These are phyloP conservation scores for Neopestalotiopsis clavispora DNA, from an alignment of 2,329 filamentous ascomycete species.

Conservation along the genomic window DNA sequence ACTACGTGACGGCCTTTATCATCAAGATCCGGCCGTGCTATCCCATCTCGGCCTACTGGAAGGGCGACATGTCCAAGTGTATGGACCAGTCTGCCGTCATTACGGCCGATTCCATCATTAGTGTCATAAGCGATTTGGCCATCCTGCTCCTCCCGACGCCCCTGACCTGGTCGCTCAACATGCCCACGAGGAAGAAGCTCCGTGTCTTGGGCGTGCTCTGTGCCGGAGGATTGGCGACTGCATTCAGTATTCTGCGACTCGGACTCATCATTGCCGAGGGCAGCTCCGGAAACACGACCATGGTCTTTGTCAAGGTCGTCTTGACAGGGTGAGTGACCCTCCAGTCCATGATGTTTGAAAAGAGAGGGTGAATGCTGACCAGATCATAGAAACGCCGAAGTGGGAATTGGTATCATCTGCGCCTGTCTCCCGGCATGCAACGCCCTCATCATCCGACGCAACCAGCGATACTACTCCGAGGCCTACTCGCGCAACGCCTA, in stretches of 20 bases:
- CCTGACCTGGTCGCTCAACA: conserved; percentile 37
- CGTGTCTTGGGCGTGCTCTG: conserved; percentile 34
- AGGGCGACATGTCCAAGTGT: conserved; percentile 34
- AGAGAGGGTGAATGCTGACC: not conserved
- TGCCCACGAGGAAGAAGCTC: conserved; percentile 35
- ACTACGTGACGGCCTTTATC: conserved; percentile 46
- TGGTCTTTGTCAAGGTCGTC: conserved; percentile 33
- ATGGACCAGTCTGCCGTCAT: conserved; percentile 40
- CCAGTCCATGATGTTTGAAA: not conserved
- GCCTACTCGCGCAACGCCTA: conserved; percentile 1
- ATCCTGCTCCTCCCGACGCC: conserved; percentile 37
- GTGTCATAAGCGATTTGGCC: conserved; percentile 36
- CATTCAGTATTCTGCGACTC: conserved; percentile 35
- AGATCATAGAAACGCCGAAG: conserved; percentile 29
- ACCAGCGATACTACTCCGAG: conserved; percentile 5
- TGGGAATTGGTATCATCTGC: conserved; percentile 17
- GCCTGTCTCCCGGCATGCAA: conserved; percentile 17
- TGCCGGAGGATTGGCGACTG: conserved; percentile 38
- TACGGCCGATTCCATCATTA: conserved; percentile 36
- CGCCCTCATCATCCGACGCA: conserved; percentile 4
- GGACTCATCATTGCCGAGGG: conserved; percentile 27
- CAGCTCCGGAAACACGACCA: conserved; percentile 30
- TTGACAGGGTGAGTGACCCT: conserved; percentile 25
- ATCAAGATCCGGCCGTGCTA: conserved; percentile 47
- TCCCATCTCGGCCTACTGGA: conserved; percentile 48